These are phyloP conservation scores for Paracamarosporium sp. DNA, from an alignment of 2,329 filamentous ascomycete genomes.

Conservation along the genomic window DNA sequence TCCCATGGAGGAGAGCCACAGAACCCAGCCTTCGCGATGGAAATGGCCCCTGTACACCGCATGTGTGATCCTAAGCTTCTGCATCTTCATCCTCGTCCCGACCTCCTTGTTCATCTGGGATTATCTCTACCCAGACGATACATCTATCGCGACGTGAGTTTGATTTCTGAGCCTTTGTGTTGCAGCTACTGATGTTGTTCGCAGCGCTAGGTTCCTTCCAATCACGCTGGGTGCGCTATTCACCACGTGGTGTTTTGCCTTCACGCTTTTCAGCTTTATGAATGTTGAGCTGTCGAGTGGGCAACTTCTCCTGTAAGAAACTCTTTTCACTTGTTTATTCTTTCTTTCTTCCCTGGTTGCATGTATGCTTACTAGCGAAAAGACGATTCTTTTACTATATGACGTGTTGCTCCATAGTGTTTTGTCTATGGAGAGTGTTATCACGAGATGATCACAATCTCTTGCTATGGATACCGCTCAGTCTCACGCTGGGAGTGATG, in stretches of 20 bases:
- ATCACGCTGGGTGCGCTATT: too few species aligned
- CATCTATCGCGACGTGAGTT: not conserved
- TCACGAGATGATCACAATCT: not conserved
- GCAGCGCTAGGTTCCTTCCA: too few species aligned
- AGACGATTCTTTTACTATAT: not conserved
- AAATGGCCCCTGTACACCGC: not conserved
- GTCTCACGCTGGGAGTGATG: not conserved
- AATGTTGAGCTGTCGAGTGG: not conserved
- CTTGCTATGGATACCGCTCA: not conserved
- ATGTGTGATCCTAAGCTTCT: not conserved
- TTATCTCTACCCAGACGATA: too few species aligned
- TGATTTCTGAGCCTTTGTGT: not conserved
- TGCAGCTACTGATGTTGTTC: too few species aligned
- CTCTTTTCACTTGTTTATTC: not conserved
- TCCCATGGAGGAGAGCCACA: too few species aligned
- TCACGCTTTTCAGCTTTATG: too few species aligned
- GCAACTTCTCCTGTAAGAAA: not conserved
- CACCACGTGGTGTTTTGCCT: too few species aligned
- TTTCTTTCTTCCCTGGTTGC: not conserved
- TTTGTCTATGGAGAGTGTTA: not conserved
- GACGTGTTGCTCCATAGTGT: not conserved
- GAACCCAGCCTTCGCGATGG: too few species aligned
- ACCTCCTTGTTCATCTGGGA: not conserved
- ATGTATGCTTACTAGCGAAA: not conserved
- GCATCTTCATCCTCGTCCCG: not conserved